Evolutionary conservation across 305 asterid species (phyloP).

Genomic region (Ruellia speciosa): DNA sequence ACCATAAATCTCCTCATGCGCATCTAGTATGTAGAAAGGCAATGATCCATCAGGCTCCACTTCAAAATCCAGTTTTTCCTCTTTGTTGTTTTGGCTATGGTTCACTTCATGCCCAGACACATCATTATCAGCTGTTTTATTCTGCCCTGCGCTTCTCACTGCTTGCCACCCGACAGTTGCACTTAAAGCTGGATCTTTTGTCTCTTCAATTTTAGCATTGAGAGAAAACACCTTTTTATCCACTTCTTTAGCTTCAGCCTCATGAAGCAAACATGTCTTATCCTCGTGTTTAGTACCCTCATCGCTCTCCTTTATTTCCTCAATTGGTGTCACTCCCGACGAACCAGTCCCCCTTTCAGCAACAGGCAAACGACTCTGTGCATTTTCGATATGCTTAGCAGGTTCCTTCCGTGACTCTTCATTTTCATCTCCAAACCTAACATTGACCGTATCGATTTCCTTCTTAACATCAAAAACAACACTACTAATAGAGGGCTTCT

Average conservation of each 20-base stretch:
- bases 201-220: conserved; percentile 64
- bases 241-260: conserved; percentile 36
- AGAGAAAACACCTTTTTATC: conserved; percentile 50
- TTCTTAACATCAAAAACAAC: conserved; percentile 26
- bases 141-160: conserved; percentile 44
- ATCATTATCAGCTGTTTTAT: conserved; percentile 25
- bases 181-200: conserved; percentile 54
- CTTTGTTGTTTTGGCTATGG: conserved; percentile 28
- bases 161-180: conserved; percentile 83
- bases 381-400: conserved; percentile 20
- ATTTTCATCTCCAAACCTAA: conserved; percentile 15
- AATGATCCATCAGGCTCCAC: conserved; percentile 69
- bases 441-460: conserved; percentile 26
- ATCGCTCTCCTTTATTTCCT: conserved; percentile 23
- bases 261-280: conserved; percentile 23
- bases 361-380: conserved; percentile 16
- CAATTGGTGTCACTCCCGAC: conserved; percentile 15
- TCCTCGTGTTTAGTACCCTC: conserved; percentile 25
- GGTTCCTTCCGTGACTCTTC: conserved; percentile 22
- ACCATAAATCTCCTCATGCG: conserved; percentile 77
- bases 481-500: conserved; percentile 32
- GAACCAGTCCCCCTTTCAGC: conserved; percentile 19
- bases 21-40: conserved; percentile 91
- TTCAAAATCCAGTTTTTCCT: conserved; percentile 60
- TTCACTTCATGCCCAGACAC: conserved; percentile 24